phyloP scores from a whole-genome alignment of 2,329 filamentous ascomycete species.

The Verticillium albo-atrum region DNA sequence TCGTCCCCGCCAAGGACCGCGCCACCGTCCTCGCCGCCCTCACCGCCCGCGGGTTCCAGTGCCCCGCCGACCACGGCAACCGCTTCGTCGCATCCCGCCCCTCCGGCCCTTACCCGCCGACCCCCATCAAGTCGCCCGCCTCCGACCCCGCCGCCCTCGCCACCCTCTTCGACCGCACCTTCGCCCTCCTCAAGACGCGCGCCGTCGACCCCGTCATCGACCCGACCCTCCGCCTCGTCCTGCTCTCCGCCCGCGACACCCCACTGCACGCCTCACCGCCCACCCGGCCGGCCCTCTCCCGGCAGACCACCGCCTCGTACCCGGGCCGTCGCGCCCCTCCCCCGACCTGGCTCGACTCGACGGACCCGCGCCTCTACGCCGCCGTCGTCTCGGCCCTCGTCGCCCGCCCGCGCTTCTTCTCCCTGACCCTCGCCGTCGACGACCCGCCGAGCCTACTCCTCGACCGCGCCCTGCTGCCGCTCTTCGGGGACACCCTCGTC shows the following conservation, averaged over 20 bases:
- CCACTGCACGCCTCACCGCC: slow-evolving; percentile 14
- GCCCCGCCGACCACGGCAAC: slow-evolving; percentile 59
- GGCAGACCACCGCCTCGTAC: slow-evolving; percentile 18
- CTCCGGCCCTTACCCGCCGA: slow-evolving; percentile 42
- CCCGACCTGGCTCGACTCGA: slow-evolving; percentile 50
- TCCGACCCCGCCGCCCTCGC: slow-evolving; percentile 50
- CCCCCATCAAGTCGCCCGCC: slow-evolving; percentile 55
- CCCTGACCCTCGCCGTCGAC: slow-evolving; percentile 66
- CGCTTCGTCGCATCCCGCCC: slow-evolving; percentile 51
- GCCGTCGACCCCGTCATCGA: slow-evolving; percentile 71
- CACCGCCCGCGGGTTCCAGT: slow-evolving; percentile 75
- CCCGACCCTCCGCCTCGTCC: slow-evolving; percentile 65
- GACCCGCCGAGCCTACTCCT: slow-evolving; percentile 71
- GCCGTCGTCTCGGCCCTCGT: slow-evolving; percentile 58
- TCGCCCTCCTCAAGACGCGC: slow-evolving; percentile 73
- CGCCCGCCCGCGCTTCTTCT: slow-evolving; percentile 65
- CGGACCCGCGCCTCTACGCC: slow-evolving; percentile 61
- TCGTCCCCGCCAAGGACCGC: slow-evolving; percentile 74
- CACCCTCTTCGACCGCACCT: slow-evolving; percentile 80
- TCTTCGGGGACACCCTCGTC: slow-evolving; percentile 70
- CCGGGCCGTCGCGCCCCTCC: slow-evolving; percentile 26
- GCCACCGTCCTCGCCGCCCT: slow-evolving; percentile 72
- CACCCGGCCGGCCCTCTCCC: slow-evolving; percentile 4
- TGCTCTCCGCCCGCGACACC: slow-evolving; percentile 68
- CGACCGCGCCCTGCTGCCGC: slow-evolving; percentile 60